Base-by-base conservation (phyloP, 1,284 basidiomycete genomes). In the Vanrija humicola region DNA sequence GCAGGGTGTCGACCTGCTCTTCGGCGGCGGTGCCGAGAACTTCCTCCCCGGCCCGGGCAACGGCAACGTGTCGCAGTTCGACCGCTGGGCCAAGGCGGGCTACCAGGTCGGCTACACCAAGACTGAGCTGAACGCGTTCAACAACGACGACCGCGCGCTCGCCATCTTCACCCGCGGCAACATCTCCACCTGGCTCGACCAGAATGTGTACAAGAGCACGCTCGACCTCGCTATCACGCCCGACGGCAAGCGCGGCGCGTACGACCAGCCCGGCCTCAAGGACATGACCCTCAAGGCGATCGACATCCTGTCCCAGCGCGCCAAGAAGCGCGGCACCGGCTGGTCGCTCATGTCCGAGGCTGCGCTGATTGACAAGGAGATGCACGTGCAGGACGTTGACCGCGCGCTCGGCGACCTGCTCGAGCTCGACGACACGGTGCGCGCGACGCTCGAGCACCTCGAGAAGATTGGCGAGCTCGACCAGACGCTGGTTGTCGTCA, bases 201-300 rank as follows among this genome's bases (percentile, higher is more conserved):
- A 75, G 52, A 62, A 78, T 55, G 66, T 79, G 42, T 78, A 69
- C 70, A 66, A 64, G 19, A 64, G 72, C 48, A 66, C 70, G 48
- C 64, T 78, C 10, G 55, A 63, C 28, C 55, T 63, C 48, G 66
- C 67, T 26, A 60, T 70, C 58, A 58, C 58, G 40, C 65, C 72
- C 43, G 57, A 62, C 38, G 70, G 70, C 43, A 54, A 63, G 15
- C 28, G 60, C 25, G 73, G 72, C 21, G 70, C 75, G n/a, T 62
- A 64, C 46, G 74, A 77, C 64, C 70, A 72, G 48, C 77, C 77
- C 2, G 76, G 77, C 25, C 69, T 78, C 50, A 77, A 75, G 59
- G 71, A 79, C n/a, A 77, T 79, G 76, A 78, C 77, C 25, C 61
- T 77, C 55, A 77, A 78, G 62, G 76, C 77, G 5, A 70, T 78